Evolutionary conservation across 768 basidiomycete species (phyloP).

Genomic region (Agrocybe pediades): DNA sequence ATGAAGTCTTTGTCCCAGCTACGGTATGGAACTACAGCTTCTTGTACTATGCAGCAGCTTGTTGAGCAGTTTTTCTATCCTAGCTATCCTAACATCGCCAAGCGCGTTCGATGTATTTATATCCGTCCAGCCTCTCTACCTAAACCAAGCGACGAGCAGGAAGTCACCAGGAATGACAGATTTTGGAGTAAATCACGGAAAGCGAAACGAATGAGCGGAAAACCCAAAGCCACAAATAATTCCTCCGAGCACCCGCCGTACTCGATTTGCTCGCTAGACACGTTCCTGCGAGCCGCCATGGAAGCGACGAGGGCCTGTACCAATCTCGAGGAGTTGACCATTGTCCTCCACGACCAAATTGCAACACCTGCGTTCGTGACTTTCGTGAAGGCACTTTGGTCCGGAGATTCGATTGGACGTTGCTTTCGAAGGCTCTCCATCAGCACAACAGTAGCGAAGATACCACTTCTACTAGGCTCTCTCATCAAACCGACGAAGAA

Average conservation of each 20-base stretch:
- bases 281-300: background rate
- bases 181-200: background rate
- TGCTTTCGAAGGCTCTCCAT: conserved; percentile 17
- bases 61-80: background rate
- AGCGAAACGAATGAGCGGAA: too few relatives aligned
- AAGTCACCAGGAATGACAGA: background rate
- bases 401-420: conserved; percentile 11
- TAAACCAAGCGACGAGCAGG: too few relatives aligned
- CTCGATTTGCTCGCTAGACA: background rate
- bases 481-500: background rate
- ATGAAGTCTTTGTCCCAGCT: conserved; percentile 20
- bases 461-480: conserved; percentile 14
- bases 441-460: conserved; percentile 16
- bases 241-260: background rate
- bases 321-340: conserved; percentile 21
- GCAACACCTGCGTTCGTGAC: conserved; percentile 5
- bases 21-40: conserved; percentile 7
- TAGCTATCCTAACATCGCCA: conserved; percentile 17
- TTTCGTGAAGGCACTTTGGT: conserved; percentile 20
- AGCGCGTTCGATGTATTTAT: conserved; percentile 22
- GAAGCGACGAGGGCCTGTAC: conserved; percentile 8
- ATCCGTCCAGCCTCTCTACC: conserved; percentile 25
- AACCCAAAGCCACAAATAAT: background rate
- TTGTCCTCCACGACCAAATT: conserved; percentile 25
- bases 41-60: background rate